Conservation (phyloP, 345 rosid species). For the Gossypium arboreum region DNA sequence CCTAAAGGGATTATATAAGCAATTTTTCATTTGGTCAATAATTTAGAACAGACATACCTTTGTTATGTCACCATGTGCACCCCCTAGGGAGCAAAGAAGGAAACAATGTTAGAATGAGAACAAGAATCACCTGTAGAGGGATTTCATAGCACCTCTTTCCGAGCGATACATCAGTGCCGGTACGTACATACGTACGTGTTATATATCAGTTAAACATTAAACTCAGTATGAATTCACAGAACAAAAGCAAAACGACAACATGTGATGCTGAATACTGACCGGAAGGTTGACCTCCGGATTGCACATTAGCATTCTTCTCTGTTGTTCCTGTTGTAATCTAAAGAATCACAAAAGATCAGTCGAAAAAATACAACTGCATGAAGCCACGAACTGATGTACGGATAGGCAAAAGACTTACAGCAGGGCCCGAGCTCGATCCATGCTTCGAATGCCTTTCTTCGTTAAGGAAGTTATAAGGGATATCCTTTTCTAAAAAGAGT, state of each 20-base stretch:
- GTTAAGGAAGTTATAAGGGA: constrained; percentile 74
- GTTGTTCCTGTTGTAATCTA: constrained; percentile 44
- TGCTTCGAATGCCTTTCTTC: constrained; percentile 65
- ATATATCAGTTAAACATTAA: neutral
- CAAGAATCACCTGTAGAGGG: neutral
- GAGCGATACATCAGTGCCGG: neutral
- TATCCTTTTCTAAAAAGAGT: constrained; percentile 70
- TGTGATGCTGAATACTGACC: constrained; percentile 40
- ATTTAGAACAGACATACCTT: constrained; percentile 32
- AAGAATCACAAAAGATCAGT: constrained; percentile 18
- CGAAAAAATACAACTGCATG: neutral
- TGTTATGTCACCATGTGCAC: constrained; percentile 15
- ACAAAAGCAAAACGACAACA: neutral
- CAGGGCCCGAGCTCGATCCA: constrained; percentile 79
- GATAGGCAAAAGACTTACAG: constrained; percentile 35
- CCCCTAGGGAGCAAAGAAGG: constrained; percentile 28
- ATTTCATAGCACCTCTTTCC: neutral
- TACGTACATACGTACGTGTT: neutral
- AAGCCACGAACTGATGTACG: neutral
- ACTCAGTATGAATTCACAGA: neutral
- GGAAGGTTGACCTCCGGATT: constrained; percentile 47
- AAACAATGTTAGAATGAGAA: neutral
- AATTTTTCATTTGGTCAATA: too few relatives aligned
- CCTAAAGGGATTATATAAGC: too few relatives aligned
- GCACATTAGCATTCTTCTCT: constrained; percentile 37